phyloP scores from a whole-genome alignment of 371 early-diverging fungal species.

The Actinomucor elegans region DNA sequence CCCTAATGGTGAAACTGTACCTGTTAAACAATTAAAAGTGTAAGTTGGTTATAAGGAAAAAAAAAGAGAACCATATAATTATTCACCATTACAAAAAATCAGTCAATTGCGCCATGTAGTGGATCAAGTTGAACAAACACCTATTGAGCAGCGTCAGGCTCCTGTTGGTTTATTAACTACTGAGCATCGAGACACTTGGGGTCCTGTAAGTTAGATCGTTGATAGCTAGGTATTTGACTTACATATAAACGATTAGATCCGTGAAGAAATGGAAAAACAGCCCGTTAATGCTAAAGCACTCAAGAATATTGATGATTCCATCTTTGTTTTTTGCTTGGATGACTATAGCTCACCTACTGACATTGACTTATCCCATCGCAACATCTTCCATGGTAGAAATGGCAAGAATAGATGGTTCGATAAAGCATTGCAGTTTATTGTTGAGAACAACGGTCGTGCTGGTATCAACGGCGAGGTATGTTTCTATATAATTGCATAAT shows the following conservation, averaged over 20 bases:
- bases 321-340: constrained; percentile 89
- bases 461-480: constrained; percentile 92
- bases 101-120: constrained; percentile 68
- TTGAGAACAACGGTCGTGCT: constrained; percentile 82
- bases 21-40: constrained; percentile 62
- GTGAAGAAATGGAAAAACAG: constrained; percentile 33
- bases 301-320: constrained; percentile 71
- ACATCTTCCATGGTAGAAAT: constrained; percentile 76
- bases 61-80: neutral
- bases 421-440: constrained; percentile 87
- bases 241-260: no score
- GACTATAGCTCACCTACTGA: constrained; percentile 62
- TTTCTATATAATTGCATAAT: neutral
- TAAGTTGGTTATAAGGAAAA: constrained; percentile 11
- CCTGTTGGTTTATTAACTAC: constrained; percentile 80
- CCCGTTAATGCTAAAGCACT: constrained; percentile 62
- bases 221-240: neutral
- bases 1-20: constrained; percentile 64
- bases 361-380: constrained; percentile 66
- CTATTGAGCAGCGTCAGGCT: constrained; percentile 48
- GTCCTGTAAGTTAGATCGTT: constrained; percentile 9
- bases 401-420: constrained; percentile 95
- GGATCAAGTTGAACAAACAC: constrained; percentile 54
- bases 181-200: constrained; percentile 89
- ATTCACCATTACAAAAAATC: neutral